Percentiles rank a stretch among this genome's conserved stretches.
These are phyloP conservation scores for Gaillardinia entomophila DNA, from an alignment of 805 yeast genomes.

Conservation along the genomic window DNA sequence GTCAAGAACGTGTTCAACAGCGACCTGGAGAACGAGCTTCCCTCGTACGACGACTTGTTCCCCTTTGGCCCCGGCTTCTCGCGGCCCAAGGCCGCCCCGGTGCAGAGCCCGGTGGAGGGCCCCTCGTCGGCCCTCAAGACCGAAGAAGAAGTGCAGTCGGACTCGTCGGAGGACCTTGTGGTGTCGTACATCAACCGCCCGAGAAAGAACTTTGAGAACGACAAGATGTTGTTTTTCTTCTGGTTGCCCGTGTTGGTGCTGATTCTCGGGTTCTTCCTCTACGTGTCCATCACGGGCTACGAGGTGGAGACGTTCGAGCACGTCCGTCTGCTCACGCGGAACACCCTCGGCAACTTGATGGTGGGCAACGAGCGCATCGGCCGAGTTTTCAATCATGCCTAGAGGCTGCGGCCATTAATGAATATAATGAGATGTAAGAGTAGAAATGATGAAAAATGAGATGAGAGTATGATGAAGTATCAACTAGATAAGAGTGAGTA, in stretches of 20 bases:
- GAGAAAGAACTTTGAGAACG: conserved; percentile 54
- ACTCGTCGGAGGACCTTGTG: conserved; percentile 40
- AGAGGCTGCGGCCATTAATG: too few relatives aligned
- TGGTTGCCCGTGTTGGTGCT: conserved; percentile 79
- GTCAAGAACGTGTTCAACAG: conserved; percentile 37
- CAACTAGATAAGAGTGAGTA: too few relatives aligned
- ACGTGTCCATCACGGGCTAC: conserved; percentile 36
- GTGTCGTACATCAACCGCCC: conserved; percentile 38
- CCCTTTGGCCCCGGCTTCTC: conserved; percentile 40
- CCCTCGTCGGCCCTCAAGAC: conserved; percentile 8
- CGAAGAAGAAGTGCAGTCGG: conserved; percentile 30
- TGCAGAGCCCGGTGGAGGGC: conserved; percentile 15
- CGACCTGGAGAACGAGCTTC: conserved; percentile 39
- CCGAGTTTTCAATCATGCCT: conserved; percentile 28
- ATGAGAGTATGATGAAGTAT: too few relatives aligned
- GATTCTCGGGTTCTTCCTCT: conserved; percentile 44
- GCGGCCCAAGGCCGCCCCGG: conserved; percentile 27
- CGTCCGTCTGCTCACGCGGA: conserved; percentile 27
- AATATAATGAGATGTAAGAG: too few relatives aligned
- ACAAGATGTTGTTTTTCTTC: conserved; percentile 80
- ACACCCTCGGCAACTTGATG: conserved; percentile 35
- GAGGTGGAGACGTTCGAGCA: conserved; percentile 30
- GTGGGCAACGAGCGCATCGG: conserved; percentile 39
- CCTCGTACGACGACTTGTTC: conserved; percentile 71
- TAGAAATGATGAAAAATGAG: too few relatives aligned